These are phyloP conservation scores for Elongisporangium anandrum DNA, from an alignment of 352 stramenopile genomes.

Conservation along the genomic window DNA sequence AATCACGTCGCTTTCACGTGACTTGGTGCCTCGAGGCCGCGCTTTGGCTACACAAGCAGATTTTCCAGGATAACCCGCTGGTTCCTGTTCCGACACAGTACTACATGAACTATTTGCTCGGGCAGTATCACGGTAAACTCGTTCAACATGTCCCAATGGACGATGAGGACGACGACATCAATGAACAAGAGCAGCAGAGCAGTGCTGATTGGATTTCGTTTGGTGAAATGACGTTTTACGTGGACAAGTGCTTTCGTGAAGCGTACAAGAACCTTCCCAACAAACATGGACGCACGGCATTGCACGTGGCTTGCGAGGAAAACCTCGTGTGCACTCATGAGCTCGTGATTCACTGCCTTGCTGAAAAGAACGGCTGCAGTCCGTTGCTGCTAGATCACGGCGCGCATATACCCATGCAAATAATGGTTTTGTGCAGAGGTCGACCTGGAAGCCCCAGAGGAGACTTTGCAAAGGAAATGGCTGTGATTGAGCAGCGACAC, in stretches of 20 bases:
- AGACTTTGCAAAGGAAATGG: constrained; percentile 22
- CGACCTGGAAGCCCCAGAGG: constrained; percentile 58
- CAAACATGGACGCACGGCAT: constrained; percentile 51
- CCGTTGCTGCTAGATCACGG: constrained; percentile 49
- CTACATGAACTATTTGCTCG: constrained; percentile 48
- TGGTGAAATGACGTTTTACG: constrained; percentile 49
- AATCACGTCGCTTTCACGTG: constrained; percentile 56
- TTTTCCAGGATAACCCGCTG: constrained; percentile 19
- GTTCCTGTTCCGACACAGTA: constrained; percentile 23
- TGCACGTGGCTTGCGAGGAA: constrained; percentile 77
- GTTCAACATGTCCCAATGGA: constrained; percentile 13
- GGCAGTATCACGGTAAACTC: constrained; percentile 32
- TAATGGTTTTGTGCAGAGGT: constrained; percentile 43
- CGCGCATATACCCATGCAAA: constrained; percentile 24
- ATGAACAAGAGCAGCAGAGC: constrained; percentile 19
- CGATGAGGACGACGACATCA: constrained; percentile 16
- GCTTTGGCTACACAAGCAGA: constrained; percentile 28
- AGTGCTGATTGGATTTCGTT: constrained; percentile 44
- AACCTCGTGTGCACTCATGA: constrained; percentile 82
- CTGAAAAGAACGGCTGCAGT: constrained; percentile 49
- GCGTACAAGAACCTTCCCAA: constrained; percentile 64
- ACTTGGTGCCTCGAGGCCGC: constrained; percentile 58
- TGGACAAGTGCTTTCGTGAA: constrained; percentile 53
- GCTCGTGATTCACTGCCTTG: constrained; percentile 46
- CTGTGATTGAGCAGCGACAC: constrained; percentile 21